phyloP scores from a whole-genome alignment of 139 green algal genomes.

The Bryopsis sp. region DNA sequence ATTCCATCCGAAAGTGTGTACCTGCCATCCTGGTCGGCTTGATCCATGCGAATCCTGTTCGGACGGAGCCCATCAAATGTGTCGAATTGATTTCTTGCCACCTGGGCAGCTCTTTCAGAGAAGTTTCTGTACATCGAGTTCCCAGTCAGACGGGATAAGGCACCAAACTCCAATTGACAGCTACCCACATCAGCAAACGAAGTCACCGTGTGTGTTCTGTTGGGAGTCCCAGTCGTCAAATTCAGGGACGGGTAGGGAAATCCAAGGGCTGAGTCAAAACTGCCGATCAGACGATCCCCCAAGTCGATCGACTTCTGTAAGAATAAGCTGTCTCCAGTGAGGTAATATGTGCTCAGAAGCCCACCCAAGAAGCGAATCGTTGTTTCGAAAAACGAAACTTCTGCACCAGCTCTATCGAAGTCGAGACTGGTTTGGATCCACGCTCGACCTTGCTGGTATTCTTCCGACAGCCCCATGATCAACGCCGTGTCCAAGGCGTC shows the following conservation, averaged over 20 bases:
- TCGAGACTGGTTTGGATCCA: slow-evolving; percentile 52
- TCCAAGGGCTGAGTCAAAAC: slow-evolving; percentile 58
- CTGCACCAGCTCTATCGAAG: slow-evolving; percentile 19
- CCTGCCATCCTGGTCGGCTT: slow-evolving; percentile 44
- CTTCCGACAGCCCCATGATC: slow-evolving; percentile 44
- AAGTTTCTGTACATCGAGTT: not conserved
- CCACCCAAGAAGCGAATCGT: slow-evolving; percentile 89
- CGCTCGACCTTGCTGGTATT: slow-evolving; percentile 31
- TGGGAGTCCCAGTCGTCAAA: not conserved
- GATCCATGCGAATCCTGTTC: slow-evolving; percentile 50
- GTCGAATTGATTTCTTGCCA: not conserved
- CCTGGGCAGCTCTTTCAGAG: not conserved
- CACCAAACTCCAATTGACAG: slow-evolving; percentile 70
- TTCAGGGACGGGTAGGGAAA: slow-evolving; percentile 38
- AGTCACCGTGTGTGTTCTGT: slow-evolving; percentile 3
- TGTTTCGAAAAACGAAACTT: slow-evolving; percentile 72
- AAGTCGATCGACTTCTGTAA: slow-evolving; percentile 36
- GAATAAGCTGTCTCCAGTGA: slow-evolving; percentile 40
- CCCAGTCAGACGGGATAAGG: slow-evolving; percentile 34
- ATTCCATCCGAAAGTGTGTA: slow-evolving; percentile 51
- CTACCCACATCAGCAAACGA: slow-evolving; percentile 65
- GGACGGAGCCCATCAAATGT: slow-evolving; percentile 47
- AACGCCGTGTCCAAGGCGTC: slow-evolving; percentile 76
- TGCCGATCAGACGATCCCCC: slow-evolving; percentile 46
- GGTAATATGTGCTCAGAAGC: slow-evolving; percentile 69